Conservation (phyloP, 2,329 filamentous ascomycete species). For the Arthroderma uncinatum region DNA sequence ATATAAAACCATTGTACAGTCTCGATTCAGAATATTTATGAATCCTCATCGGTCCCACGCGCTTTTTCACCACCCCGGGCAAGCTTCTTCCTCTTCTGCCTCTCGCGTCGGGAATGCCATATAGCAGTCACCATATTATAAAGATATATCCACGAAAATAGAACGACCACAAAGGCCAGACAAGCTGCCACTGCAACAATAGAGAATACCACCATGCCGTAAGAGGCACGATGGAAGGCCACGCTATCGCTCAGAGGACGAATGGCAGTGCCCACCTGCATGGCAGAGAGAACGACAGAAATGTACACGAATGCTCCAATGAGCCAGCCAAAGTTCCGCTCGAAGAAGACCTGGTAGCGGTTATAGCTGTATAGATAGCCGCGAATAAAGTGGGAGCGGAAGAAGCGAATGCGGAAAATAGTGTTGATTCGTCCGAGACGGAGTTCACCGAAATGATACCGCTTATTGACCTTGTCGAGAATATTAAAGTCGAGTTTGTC, state of each 20-base stretch:
- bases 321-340: conserved; percentile 35
- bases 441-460: conserved; percentile 38
- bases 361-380: conserved; percentile 24
- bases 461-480: conserved; percentile 24
- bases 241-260: conserved; percentile 7
- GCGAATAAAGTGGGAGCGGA: conserved; percentile 20
- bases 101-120: conserved; percentile 4
- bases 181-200: conserved; percentile 11
- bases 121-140: conserved; percentile 13
- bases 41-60: background rate
- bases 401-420: conserved; percentile 28
- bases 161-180: conserved; percentile 5
- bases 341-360: conserved; percentile 34
- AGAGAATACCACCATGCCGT: conserved; percentile 13
- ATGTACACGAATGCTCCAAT: conserved; percentile 34
- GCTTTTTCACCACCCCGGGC: background rate
- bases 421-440: conserved; percentile 37
- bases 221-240: conserved; percentile 10
- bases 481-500: conserved; percentile 22
- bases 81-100: conserved; percentile 8
- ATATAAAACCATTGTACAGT: too few relatives aligned
- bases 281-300: conserved; percentile 38
- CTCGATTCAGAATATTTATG: too few relatives aligned
- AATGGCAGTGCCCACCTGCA: conserved; percentile 34
- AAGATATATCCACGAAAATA: conserved; percentile 12